Base-by-base conservation (phyloP, 2,329 filamentous ascomycete species). In the Curvularia sp. region DNA sequence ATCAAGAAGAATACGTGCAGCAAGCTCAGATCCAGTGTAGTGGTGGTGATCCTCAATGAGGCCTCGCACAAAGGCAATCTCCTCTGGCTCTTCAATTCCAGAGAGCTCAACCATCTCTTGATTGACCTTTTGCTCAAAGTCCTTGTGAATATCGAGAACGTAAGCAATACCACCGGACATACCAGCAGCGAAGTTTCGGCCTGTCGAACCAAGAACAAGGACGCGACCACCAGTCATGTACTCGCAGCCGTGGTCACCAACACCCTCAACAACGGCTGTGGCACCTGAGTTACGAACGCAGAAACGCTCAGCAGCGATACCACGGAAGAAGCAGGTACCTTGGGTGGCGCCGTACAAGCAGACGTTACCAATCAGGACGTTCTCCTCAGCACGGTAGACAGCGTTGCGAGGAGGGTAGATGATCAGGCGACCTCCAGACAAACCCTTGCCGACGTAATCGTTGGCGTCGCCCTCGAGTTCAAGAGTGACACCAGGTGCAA, bases 141-240 rank as follows among this genome's bases (percentile, higher is more conserved):
- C 92, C 65, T 90, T 86, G 76, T 94, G 86, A 74, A 95, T 89
- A 74, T 98, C 94, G 28, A 98, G 86, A 53, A 97, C 87, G 73
- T 97, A 98, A 18, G 93, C 93, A 72, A 98, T 97, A 83, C 94
- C 94, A 74, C 94, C 94, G 73, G 93, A 97, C 94, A 98, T 98
- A 84, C 94, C 94, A 61, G 94, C 94, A 70, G 93, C 94, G 74
- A 98, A 98, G 84, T 98, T 98, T 70, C 94, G 93, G 45, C 94
- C 94, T 74, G 93, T 97, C 71, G 86, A 87, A 57, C 94, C 94
- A 47, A 98, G 85, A 72, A 96, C 86, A 64, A 98, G 82, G 49
- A 97, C 84, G 74, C 93, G 92, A 75, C 94, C 94, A 76, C 94
- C 94, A 72, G 94, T 97, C 94, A 98, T 98, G 86, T 98, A 98